Evolutionary conservation across 805 yeast species (phyloP).

Genomic region (Barnettozyma sucrosica): DNA sequence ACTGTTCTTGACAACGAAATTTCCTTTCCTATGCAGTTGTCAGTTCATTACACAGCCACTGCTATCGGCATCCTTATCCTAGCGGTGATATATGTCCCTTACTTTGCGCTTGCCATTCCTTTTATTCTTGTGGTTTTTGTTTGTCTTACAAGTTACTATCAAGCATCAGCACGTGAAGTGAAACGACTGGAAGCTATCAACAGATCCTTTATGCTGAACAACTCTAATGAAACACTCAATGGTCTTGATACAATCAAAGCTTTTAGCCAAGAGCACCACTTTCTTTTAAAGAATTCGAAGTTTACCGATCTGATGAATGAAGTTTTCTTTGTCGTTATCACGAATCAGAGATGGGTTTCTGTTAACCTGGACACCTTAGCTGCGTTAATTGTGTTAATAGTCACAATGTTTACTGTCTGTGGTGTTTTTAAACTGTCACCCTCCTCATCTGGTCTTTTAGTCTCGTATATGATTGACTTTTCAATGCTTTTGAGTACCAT

Average conservation of each 20-base stretch:
- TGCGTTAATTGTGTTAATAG: conserved; percentile 41
- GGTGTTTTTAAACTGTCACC: conserved; percentile 52
- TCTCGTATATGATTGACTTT: conserved; percentile 52
- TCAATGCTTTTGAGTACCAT: conserved; percentile 49
- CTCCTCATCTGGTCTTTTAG: conserved; percentile 59
- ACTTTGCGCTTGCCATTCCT: conserved; percentile 62
- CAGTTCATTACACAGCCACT: conserved; percentile 40
- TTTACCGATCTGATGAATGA: conserved; percentile 57
- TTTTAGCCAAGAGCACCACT: conserved; percentile 39
- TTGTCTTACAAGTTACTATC: conserved; percentile 46
- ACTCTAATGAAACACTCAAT: conserved; percentile 61
- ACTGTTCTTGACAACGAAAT: conserved; percentile 75
- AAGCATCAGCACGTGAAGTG: conserved; percentile 67
- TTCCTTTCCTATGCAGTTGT: conserved; percentile 53
- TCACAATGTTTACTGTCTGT: conserved; percentile 51
- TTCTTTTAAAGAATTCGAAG: conserved; percentile 37
- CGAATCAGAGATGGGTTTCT: conserved; percentile 67
- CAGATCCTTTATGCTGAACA: conserved; percentile 61
- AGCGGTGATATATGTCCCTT: conserved; percentile 65
- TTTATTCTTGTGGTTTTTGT: conserved; percentile 30
- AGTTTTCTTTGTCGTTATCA: conserved; percentile 52
- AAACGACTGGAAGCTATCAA: conserved; percentile 70
- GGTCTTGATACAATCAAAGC: conserved; percentile 62
- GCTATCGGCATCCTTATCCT: conserved; percentile 54
- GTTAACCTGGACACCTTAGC: conserved; percentile 51